Base-by-base conservation (phyloP, 306 rosid species). In the Abrus pulchellus region DNA sequence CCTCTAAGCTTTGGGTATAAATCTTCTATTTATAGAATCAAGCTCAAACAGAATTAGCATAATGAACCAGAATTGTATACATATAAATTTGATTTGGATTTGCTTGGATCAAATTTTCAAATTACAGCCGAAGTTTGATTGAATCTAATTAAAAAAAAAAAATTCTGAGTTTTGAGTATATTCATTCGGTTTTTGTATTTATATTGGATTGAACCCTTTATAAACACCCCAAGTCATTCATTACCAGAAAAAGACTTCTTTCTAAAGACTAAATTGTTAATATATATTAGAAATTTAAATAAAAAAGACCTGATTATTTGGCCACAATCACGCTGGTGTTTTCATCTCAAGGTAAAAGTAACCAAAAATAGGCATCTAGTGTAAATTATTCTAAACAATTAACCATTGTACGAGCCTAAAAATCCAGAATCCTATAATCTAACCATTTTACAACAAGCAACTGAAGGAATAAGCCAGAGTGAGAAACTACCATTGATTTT, bases 1-100 rank as follows among this genome's bases (percentile, higher is more conserved):
- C 92, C 98, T 11, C 62, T 61, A 61, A 94, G 90, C 83, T 72
- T 76, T 6, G 92, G 96, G 82, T 69, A 94, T 44, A 77, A 61
- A 50, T 49, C 81, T 36, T 75, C 89, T 67, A 74, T 62, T 59
- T 74, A 85, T 70, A 86, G 40, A 65, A 83, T 79, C 33, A 74
- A 83, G 43, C 57, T 72, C 75, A 75, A 76, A 76, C 9, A 77
- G 59, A 73, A 61, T 87, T 73, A 87, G 77, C 47, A 78, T 55
- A 13, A 74, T 40, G 28, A 47, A 73, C 10, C 3, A 29, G 7
- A 43, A 48, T 2, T 36, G 4, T 36, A 36, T 36, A 36, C 4
- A 36, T 36, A 36, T 36, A 36, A 36, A 4, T 36, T 36, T 4
- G 4, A 36, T 36, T 36, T 36, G 4, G 4, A 36, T 36, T 36